These are phyloP conservation scores for Eimeria necatrix DNA, from an alignment of 169 alveolate genomes.

Conservation along the genomic window DNA sequence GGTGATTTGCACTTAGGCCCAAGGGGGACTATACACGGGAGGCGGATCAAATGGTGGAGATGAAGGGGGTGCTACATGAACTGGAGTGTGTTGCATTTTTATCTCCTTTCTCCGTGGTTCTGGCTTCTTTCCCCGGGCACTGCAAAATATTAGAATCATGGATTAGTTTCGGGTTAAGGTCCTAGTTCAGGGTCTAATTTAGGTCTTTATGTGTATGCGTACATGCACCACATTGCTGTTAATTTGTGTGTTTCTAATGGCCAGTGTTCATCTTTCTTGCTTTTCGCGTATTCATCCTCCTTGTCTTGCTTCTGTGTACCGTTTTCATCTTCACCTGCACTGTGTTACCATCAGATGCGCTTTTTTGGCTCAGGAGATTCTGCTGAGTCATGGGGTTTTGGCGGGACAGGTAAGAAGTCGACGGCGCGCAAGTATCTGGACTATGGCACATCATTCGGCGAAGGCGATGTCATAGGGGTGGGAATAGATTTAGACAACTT, in stretches of 20 bases:
- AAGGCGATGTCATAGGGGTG: constrained; percentile 70
- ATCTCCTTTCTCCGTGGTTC: too few relatives aligned
- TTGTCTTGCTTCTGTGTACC: background rate
- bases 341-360: background rate
- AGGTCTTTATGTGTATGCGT: background rate
- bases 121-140: too few relatives aligned
- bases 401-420: constrained; percentile 79
- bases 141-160: too few relatives aligned
- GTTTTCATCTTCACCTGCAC: background rate
- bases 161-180: too few relatives aligned
- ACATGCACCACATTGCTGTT: background rate
- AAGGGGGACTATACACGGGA: too few relatives aligned
- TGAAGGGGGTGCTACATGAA: too few relatives aligned
- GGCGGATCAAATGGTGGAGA: too few relatives aligned
- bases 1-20: background rate
- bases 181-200: too few relatives aligned
- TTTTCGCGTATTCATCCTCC: background rate
- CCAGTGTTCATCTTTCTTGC: too few relatives aligned
- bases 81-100: too few relatives aligned
- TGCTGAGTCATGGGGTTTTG: constrained; percentile 75
- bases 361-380: constrained; percentile 31
- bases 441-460: constrained; percentile 70
- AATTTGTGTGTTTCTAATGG: background rate
- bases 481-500: constrained; percentile 41
- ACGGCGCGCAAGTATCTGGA: constrained; percentile 10